These are phyloP conservation scores for Aspergillus mulundensis DNA, from an alignment of 495 filamentous ascomycete species.

Conservation along the genomic window DNA sequence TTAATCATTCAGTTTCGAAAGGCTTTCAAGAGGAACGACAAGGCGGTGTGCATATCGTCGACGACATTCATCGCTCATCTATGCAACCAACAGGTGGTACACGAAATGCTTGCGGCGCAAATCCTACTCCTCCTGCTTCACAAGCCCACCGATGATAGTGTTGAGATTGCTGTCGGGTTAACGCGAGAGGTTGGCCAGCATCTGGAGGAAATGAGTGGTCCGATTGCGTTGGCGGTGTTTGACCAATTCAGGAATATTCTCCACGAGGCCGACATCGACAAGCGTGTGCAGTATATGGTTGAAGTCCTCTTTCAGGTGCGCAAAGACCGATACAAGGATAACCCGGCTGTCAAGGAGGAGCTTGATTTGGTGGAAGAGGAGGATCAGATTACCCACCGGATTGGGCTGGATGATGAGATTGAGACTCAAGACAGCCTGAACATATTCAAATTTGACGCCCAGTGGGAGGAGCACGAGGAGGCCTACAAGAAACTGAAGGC, in stretches of 20 bases:
- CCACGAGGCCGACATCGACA: constrained; percentile 94
- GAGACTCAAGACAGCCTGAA: constrained; percentile 82
- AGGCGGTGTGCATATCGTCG: constrained; percentile 84
- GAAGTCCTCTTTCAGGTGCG: constrained; percentile 96
- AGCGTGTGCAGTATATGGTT: constrained; percentile 96
- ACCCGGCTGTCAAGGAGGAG: constrained; percentile 84
- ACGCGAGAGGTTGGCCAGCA: constrained; percentile 89
- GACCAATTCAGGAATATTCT: constrained; percentile 94
- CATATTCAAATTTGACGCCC: constrained; percentile 88
- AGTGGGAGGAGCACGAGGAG: constrained; percentile 88
- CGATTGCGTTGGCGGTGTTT: constrained; percentile 83
- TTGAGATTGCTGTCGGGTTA: constrained; percentile 93
- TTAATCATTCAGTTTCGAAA: constrained; percentile 92
- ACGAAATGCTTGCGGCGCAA: constrained; percentile 88
- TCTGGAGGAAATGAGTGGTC: constrained; percentile 85
- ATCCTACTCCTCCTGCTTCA: constrained; percentile 83
- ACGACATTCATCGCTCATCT: constrained; percentile 94
- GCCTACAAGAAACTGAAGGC: constrained; percentile 85
- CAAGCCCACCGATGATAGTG: constrained; percentile 95
- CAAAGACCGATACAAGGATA: constrained; percentile 95
- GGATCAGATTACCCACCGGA: constrained; percentile 89
- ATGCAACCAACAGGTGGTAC: constrained; percentile 91
- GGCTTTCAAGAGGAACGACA: constrained; percentile 94
- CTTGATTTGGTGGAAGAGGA: constrained; percentile 95
- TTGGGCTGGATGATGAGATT: constrained; percentile 74